These are phyloP conservation scores for Candida bentonensis DNA, from an alignment of 805 yeast species.

Conservation along the genomic window DNA sequence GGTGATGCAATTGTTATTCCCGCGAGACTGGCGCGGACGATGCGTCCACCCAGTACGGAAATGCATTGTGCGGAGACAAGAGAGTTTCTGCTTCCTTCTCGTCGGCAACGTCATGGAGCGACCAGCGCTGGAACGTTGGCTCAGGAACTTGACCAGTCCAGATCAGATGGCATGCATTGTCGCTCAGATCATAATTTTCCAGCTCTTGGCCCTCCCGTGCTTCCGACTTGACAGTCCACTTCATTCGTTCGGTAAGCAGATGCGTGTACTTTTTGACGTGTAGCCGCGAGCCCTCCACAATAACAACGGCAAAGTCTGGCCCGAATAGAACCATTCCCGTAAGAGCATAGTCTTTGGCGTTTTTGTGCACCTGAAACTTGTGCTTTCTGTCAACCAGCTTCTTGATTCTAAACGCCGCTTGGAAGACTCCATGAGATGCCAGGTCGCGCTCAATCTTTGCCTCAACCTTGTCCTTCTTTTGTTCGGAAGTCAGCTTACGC, in stretches of 20 bases:
- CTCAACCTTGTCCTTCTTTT: constrained; percentile 35
- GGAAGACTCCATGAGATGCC: constrained; percentile 32
- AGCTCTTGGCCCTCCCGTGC: neutral
- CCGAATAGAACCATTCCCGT: constrained; percentile 37
- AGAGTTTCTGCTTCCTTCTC: neutral
- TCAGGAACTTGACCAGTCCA: neutral
- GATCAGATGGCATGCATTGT: neutral
- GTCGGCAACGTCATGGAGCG: neutral
- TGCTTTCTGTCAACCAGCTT: constrained; percentile 50
- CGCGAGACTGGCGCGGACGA: too few species aligned
- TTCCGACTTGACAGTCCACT: neutral
- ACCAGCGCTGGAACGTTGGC: neutral
- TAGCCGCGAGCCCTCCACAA: constrained; percentile 64
- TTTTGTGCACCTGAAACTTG: constrained; percentile 58
- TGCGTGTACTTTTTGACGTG: constrained; percentile 48
- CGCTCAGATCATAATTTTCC: neutral
- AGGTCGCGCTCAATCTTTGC: constrained; percentile 36
- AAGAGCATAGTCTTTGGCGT: constrained; percentile 59
- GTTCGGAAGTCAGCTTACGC: constrained; percentile 48
- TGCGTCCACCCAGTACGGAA: neutral
- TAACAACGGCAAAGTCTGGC: constrained; percentile 35
- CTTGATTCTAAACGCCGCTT: constrained; percentile 46
- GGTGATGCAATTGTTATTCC: too few species aligned
- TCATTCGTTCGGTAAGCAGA: constrained; percentile 33
- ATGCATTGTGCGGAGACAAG: neutral